Evolutionary conservation across 1,284 basidiomycete species (phyloP).

Genomic region (Rhodotorula sp.): DNA sequence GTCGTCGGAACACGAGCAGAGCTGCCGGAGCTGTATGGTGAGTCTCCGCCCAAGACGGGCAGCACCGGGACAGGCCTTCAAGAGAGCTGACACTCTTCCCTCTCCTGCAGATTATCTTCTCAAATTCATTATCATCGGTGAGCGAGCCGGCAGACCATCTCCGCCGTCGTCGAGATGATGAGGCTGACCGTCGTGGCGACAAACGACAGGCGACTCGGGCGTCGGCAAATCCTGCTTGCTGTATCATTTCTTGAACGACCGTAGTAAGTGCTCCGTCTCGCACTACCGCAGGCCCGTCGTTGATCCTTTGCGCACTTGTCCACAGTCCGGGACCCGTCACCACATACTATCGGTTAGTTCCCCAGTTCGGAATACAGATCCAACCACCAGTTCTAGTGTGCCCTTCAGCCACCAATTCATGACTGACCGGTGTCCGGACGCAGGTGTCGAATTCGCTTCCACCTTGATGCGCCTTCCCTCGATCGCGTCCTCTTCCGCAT

Average conservation of each 20-base stretch:
- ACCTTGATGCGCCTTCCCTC: constrained; percentile 44
- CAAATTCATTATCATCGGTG: constrained; percentile 96
- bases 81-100: not conserved
- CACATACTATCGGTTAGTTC: constrained; percentile 84
- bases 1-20: constrained; percentile 52
- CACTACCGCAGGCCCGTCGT: no score
- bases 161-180: not conserved
- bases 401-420: not conserved
- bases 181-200: not conserved
- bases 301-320: no score
- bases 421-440: not conserved
- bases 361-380: not conserved
- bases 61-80: not conserved
- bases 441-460: constrained; percentile 45
- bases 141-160: constrained; percentile 35
- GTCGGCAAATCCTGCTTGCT: constrained; percentile 95
- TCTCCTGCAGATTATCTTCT: constrained; percentile 82
- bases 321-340: constrained; percentile 89
- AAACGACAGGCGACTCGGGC: constrained; percentile 79
- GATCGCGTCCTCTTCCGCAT: not conserved
- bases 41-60: constrained; percentile 37
- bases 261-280: constrained; percentile 62
- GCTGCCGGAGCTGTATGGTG: constrained; percentile 88
- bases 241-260: constrained; percentile 92
- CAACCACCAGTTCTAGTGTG: constrained; percentile 56